phyloP scores from a whole-genome alignment of 1,284 basidiomycete genomes.

The Malassezia cuniculi region DNA sequence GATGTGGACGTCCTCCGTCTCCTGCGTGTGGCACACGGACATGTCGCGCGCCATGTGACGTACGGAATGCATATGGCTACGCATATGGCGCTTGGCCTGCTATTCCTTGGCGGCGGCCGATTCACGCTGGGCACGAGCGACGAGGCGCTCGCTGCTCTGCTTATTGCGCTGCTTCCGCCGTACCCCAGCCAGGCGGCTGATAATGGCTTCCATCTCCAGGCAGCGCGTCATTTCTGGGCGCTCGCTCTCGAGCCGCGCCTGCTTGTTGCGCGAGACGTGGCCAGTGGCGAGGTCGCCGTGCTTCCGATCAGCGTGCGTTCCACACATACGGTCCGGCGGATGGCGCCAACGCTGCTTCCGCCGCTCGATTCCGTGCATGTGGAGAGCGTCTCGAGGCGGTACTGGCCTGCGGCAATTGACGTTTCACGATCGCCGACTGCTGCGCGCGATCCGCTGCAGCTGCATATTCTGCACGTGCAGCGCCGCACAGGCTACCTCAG shows the following conservation, averaged over 20 bases:
- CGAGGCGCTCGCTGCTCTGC: conserved; percentile 74
- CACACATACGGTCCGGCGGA: conserved; percentile 53
- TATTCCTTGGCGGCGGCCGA: conserved; percentile 86
- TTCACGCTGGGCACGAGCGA: conserved; percentile 85
- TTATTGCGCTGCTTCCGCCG: conserved; percentile 64
- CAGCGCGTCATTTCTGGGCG: conserved; percentile 87
- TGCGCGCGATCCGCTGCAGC: conserved; percentile 2
- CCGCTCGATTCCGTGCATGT: conserved; percentile 65
- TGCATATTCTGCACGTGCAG: conserved; percentile 55
- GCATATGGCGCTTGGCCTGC: conserved; percentile 76
- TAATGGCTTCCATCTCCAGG: conserved; percentile 81
- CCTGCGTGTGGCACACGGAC: conserved; percentile 81
- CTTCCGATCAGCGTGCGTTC: conserved; percentile 19
- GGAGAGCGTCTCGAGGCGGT: conserved; percentile 75
- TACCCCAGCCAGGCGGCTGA: conserved; percentile 60
- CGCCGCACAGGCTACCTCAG: conserved; percentile 79
- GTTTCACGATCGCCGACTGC: not conserved
- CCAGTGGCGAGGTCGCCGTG: conserved; percentile 22
- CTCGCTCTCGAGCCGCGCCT: conserved; percentile 87
- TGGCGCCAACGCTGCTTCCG: conserved; percentile 80
- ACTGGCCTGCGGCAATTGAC: conserved; percentile 51
- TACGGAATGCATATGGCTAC: conserved; percentile 84
- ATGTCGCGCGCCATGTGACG: conserved; percentile 52
- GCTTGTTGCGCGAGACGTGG: conserved; percentile 57
- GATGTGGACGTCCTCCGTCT: conserved; percentile 78